Evolutionary conservation across 345 rosid species (phyloP), one percentile per base, ranked within the genome.

Genomic region (Citrus sp.): DNA sequence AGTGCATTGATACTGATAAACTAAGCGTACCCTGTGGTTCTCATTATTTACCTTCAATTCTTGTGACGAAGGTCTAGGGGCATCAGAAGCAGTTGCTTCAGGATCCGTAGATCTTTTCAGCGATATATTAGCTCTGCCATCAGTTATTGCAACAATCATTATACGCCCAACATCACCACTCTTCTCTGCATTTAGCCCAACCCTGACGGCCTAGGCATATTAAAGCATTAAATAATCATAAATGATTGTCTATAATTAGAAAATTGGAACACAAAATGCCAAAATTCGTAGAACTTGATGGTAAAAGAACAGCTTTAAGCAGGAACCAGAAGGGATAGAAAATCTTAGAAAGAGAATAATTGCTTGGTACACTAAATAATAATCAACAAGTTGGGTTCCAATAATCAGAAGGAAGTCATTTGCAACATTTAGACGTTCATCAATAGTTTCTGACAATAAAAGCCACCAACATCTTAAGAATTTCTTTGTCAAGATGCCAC

Each of bases 101-200:
- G 99, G 98, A 83, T 95, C 99, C 19, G 80, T 91, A 61, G 99
- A 92, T 87, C 94, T 88, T 89, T 95, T 95, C 78, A 95, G 80
- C 12, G 99, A 91, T 61, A 93, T 92, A 79, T 95, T 95, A 72
- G 97, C 98, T 89, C 99, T 87, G 30, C 99, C 99, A 74, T 95
- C 97, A 0, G 99, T 95, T 77, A 95, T 87, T 74, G 94, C 98
- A 61, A 95, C 97, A 28, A 95, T 95, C 99, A 93, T 93, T 82
- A 95, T 75, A 7, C 97, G 97, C 54, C 99, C 98, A 22, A 95
- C 97, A 79, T 95, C 98, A 78, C 98, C 97, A 70, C 97, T 92
- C 89, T 93, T 95, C 88, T 95, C 99, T 65, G 99, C 98, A 86
- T 93, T 95, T 37, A 95, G 87, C 80, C 99, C 99, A 0, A 95